A percentile compares a stretch with the other conserved stretches of the same genome.
Conservation (phyloP, 2,329 filamentous ascomycete genomes). For the Chalaropsis thielavioides region DNA sequence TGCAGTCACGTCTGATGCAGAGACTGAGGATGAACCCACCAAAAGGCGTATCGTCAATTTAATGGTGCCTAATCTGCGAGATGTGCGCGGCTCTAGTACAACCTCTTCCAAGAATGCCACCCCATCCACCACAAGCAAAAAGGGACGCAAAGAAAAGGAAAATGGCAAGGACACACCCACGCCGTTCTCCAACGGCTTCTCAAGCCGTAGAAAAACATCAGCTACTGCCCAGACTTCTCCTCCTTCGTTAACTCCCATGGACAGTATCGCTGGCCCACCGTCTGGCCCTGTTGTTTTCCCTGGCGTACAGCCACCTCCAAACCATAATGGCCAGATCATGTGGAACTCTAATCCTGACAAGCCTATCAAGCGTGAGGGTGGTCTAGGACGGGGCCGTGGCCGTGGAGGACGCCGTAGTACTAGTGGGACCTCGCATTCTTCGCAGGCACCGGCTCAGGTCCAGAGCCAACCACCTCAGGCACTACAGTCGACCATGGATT, state of each 20-base stretch:
- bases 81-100: conserved; percentile 7
- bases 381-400: conserved; percentile 13
- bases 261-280: conserved; percentile 7
- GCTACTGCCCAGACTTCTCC: neutral
- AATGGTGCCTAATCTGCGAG: conserved; percentile 12
- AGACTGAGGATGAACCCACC: conserved; percentile 1
- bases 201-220: neutral
- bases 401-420: conserved; percentile 10
- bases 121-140: neutral
- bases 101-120: neutral
- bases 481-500: neutral
- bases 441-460: neutral
- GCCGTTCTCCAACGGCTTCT: neutral
- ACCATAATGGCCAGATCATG: conserved; percentile 18
- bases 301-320: conserved; percentile 9
- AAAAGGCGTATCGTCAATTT: conserved; percentile 13
- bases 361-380: neutral
- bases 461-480: neutral
- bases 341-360: conserved; percentile 15
- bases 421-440: neutral
- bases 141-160: conserved; percentile 7
- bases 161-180: neutral
- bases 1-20: neutral
- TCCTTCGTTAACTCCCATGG: conserved; percentile 6
- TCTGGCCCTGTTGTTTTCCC: conserved; percentile 3